Conservation (phyloP, 2,329 filamentous ascomycete species). For the Xylariaceae sp. region DNA sequence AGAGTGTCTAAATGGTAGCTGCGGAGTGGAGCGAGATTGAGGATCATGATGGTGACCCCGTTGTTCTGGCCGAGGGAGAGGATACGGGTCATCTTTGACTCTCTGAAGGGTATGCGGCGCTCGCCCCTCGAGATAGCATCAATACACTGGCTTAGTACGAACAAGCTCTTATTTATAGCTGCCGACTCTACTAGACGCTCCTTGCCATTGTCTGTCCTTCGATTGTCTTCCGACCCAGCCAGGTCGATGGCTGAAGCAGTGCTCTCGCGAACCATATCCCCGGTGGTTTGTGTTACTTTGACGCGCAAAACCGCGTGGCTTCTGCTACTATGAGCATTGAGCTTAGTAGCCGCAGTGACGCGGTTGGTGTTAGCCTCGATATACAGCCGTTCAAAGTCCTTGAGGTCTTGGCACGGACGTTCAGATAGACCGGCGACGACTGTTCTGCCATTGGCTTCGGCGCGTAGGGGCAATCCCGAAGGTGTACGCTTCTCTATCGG, state of each 20-base stretch:
- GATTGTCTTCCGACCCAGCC: conserved; percentile 94
- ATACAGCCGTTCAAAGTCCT: conserved; percentile 89
- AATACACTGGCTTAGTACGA: conserved; percentile 92
- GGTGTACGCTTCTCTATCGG: conserved; percentile 84
- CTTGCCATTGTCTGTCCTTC: conserved; percentile 90
- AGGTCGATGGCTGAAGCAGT: conserved; percentile 93
- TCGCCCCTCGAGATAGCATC: conserved; percentile 84
- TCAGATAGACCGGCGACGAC: conserved; percentile 87
- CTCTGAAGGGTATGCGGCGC: conserved; percentile 85
- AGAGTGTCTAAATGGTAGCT: conserved; percentile 94
- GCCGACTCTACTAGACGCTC: conserved; percentile 93
- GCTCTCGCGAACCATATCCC: conserved; percentile 72
- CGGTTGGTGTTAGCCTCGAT: conserved; percentile 92
- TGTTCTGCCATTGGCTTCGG: conserved; percentile 86
- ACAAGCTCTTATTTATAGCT: conserved; percentile 96
- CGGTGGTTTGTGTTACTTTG: conserved; percentile 79
- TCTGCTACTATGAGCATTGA: conserved; percentile 88
- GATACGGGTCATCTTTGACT: conserved; percentile 97
- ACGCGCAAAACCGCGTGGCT: conserved; percentile 92
- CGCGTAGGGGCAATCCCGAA: conserved; percentile 78
- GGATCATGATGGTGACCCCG: conserved; percentile 93
- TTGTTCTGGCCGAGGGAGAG: conserved; percentile 92
- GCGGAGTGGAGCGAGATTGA: conserved; percentile 89
- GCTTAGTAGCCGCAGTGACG: conserved; percentile 87
- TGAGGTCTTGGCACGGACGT: conserved; percentile 79